Evolutionary conservation across 768 basidiomycete genomes (phyloP).

Genomic region (Lanmaoa rubissima): DNA sequence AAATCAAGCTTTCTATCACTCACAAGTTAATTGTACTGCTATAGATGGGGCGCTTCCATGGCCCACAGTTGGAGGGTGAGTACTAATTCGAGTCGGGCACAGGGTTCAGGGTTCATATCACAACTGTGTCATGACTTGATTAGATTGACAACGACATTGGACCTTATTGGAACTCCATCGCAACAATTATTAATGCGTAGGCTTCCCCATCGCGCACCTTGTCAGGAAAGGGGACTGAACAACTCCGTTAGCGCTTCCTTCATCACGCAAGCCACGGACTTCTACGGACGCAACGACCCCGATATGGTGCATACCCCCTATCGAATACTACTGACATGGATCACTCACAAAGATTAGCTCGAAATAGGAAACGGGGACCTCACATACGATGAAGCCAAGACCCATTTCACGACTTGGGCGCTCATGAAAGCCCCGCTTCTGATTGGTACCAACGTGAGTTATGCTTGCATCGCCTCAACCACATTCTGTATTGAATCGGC

Average conservation of each 20-base stretch:
- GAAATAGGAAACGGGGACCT: slow-evolving; percentile 64
- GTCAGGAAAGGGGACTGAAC: background rate
- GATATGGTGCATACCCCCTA: slow-evolving; percentile 48
- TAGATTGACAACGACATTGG: slow-evolving; percentile 26
- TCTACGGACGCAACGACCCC: slow-evolving; percentile 63
- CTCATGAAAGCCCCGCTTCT: slow-evolving; percentile 65
- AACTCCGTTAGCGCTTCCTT: slow-evolving; percentile 53
- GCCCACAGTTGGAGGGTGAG: slow-evolving; percentile 45
- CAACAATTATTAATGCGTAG: slow-evolving; percentile 54
- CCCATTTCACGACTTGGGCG: slow-evolving; percentile 72
- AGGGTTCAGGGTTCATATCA: background rate
- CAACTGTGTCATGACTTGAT: background rate
- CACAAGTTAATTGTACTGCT: background rate
- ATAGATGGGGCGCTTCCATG: slow-evolving; percentile 36
- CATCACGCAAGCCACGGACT: slow-evolving; percentile 57
- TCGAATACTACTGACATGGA: background rate
- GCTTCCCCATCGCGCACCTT: slow-evolving; percentile 1
- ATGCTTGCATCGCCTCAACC: background rate
- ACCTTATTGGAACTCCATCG: slow-evolving; percentile 49
- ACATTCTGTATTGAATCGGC: background rate
- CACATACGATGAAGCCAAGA: slow-evolving; percentile 60
- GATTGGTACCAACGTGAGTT: slow-evolving; percentile 55
- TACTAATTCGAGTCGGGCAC: background rate
- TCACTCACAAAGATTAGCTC: slow-evolving; percentile 36
- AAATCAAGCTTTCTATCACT: slow-evolving; percentile 20